Evolutionary conservation across 441 rosid species (phyloP), one percentile per base, ranked within the genome.

Genomic region (Daphne laureola): DNA sequence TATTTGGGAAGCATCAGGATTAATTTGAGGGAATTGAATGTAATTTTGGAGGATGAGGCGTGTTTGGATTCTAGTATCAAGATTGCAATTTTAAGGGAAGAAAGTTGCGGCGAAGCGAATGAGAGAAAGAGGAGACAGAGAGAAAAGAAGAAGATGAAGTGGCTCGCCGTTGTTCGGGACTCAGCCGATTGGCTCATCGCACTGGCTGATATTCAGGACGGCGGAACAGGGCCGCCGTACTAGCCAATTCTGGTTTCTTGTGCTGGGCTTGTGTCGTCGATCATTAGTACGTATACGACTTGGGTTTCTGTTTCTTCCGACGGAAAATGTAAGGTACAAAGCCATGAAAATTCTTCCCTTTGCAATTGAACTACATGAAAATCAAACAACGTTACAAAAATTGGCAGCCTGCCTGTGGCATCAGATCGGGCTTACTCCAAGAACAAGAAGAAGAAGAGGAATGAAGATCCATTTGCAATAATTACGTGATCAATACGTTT

Each of bases 151-250:
- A 12, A 69, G 53, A 54, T 89, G 87, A 89, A 81, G 80, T 69
- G 62, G 42, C 70, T 86, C 8, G 83, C 95, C 4, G 57, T 86
- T 12, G 59, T 72, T 49, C 96, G 86, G 74, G 96, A 89, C 64
- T 46, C 83, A 14, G 90, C 96, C 14, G 96, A 89, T 60, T 91
- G 77, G 1, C 62, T 82, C 9, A 86, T 86, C 87, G 73, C 92
- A 0, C 9, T 83, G 38, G 83, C 90, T 0, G 96, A 89, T 77
- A 60, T 86, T 43, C 59, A 77, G 0, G 92, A 76, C 17, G 90
- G 84, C 16, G 76, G 77, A 12, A 91, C 92, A 51, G 12, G 18
- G 27, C 69, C 86, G 0, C 78, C 83, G 1, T 18, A 18, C 0
- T 73, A 63, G 31, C 83, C 91, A 4, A 57, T 67, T 36, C 43